A percentile compares a stretch with the other conserved stretches of the same genome.
Conservation (phyloP, 495 filamentous ascomycete genomes). For the Parachaetomium inaequale region DNA sequence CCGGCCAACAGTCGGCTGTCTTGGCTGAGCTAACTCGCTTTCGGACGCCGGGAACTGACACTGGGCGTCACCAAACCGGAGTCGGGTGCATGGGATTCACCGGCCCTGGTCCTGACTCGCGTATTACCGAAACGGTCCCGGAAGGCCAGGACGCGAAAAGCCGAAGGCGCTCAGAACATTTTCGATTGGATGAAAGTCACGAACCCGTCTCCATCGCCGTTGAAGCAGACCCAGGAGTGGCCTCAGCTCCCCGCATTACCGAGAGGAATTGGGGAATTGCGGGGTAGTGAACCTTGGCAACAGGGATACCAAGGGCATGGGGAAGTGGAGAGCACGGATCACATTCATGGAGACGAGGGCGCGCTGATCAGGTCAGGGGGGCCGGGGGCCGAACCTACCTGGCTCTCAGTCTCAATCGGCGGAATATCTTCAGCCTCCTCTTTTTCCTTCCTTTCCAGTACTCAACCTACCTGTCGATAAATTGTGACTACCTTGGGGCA, state of each 20-base stretch:
- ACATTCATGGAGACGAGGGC: no score
- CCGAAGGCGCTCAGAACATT: not conserved
- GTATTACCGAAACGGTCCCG: not conserved
- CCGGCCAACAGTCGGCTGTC: not conserved
- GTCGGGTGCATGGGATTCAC: not conserved
- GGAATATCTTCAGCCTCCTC: no score
- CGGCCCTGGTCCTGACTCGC: not conserved
- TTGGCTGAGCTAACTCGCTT: not conserved
- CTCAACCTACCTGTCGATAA: no score
- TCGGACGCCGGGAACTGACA: not conserved
- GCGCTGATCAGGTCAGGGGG: no score
- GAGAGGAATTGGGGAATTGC: slow-evolving; percentile 15
- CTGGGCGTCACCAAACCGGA: no score
- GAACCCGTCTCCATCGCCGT: not conserved
- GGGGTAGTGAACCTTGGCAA: slow-evolving; percentile 8
- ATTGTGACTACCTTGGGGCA: no score
- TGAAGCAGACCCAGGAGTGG: not conserved
- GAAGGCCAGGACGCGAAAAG: not conserved
- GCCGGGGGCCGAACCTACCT: no score
- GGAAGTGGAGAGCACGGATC: slow-evolving; percentile 10
- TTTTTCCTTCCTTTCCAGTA: no score
- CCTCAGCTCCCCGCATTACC: not conserved
- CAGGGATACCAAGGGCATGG: not conserved
- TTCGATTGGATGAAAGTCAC: not conserved
- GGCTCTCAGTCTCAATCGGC: no score